Evolutionary conservation across 805 yeast genomes (phyloP).

Genomic region (Metschnikowia proteae): DNA sequence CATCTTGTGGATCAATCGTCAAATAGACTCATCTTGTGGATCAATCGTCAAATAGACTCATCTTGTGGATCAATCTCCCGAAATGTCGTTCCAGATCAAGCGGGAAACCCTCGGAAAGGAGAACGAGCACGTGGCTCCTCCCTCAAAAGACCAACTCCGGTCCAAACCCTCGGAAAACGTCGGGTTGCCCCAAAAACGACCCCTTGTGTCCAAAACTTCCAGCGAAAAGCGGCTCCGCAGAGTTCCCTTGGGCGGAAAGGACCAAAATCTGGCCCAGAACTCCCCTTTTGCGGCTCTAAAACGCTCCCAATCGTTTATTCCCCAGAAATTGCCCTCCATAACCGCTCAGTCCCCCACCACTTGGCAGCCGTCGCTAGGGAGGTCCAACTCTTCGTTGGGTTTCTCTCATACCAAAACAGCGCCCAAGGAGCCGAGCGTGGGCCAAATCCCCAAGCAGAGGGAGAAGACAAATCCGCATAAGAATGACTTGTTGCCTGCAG

Average conservation of each 20-base stretch:
- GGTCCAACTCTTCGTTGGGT: slow-evolving; percentile 38
- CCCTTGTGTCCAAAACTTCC: background rate
- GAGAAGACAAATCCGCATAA: slow-evolving; percentile 9
- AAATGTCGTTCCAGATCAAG: slow-evolving; percentile 1
- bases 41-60: no score
- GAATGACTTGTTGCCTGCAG: slow-evolving; percentile 17
- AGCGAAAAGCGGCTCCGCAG: slow-evolving; percentile 21
- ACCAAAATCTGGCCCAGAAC: slow-evolving; percentile 27
- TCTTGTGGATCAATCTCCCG: no score
- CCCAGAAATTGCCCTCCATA: slow-evolving; percentile 8
- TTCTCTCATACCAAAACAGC: slow-evolving; percentile 15
- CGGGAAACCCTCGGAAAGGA: slow-evolving; percentile 13
- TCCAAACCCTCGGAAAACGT: slow-evolving; percentile 1
- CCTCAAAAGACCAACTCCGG: slow-evolving; percentile 4
- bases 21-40: no score
- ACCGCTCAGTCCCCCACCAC: background rate
- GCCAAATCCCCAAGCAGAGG: background rate
- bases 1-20: no score
- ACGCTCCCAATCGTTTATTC: slow-evolving; percentile 24
- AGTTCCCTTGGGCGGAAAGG: slow-evolving; percentile 40
- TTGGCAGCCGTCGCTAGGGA: slow-evolving; percentile 25
- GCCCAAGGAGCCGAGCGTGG: background rate
- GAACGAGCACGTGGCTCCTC: slow-evolving; percentile 5
- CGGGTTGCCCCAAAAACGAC: background rate
- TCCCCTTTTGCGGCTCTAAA: slow-evolving; percentile 16